These are phyloP conservation scores for Pyrrhoderma lamaoense DNA, from an alignment of 1,284 basidiomycete species.

Conservation along the genomic window DNA sequence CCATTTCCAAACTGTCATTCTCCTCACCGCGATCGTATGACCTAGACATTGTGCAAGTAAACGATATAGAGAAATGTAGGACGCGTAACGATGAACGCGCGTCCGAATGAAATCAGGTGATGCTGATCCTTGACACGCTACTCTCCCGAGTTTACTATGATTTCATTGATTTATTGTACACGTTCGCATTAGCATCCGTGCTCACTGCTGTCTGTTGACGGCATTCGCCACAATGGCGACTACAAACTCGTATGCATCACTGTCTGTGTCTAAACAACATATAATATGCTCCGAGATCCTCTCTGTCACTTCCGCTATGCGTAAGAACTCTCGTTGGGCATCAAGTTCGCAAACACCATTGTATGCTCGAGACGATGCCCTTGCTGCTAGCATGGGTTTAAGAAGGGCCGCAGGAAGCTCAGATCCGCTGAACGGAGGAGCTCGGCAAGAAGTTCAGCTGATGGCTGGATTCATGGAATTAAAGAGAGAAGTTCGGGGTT, in stretches of 20 bases:
- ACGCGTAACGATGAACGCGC: too few relatives aligned
- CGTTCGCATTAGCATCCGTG: too few relatives aligned
- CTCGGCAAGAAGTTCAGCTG: conserved; percentile 66
- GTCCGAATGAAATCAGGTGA: too few relatives aligned
- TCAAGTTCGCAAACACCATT: conserved; percentile 46
- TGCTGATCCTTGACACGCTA: too few relatives aligned
- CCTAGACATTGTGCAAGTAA: background rate
- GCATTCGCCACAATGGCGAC: too few relatives aligned
- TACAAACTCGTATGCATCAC: background rate
- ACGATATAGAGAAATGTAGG: too few relatives aligned
- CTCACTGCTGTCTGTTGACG: too few relatives aligned
- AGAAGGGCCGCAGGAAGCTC: conserved; percentile 46
- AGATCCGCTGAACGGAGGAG: conserved; percentile 29
- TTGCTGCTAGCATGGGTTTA: conserved; percentile 69
- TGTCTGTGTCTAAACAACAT: conserved; percentile 56
- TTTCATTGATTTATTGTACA: too few relatives aligned
- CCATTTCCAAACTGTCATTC: too few relatives aligned
- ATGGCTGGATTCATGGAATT: conserved; percentile 88
- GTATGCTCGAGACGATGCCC: conserved; percentile 51
- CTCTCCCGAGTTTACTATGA: too few relatives aligned
- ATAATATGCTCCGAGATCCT: conserved; percentile 85
- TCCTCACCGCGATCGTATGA: too few relatives aligned
- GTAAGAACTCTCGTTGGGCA: conserved; percentile 93
- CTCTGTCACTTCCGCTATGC: conserved; percentile 92
- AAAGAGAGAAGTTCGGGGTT: conserved; percentile 65